Evolutionary conservation across 306 rosid species (phyloP), one percentile per base, ranked within the genome.

Genomic region (Canavalia gladiata): DNA sequence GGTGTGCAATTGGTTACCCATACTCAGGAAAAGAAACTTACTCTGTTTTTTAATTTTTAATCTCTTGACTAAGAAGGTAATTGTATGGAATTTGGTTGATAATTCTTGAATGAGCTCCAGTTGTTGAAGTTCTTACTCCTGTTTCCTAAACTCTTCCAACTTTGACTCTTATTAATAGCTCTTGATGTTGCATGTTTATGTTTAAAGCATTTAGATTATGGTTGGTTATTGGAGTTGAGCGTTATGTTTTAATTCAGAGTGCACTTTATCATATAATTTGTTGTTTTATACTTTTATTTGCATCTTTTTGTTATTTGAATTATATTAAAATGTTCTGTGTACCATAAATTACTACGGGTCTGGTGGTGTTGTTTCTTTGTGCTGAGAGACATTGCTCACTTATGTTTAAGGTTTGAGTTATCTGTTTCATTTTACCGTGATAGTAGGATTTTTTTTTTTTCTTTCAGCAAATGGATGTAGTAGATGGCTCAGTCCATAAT

Each of bases 351-450:
- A 7, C 64, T 28, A 6, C 1, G 43, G 81, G n/a, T 42, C 37
- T 25, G 75, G 2, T 63, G 35, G 69, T 6, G 58, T 51, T 45
- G 37, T 4, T 31, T 64, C 62, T 56, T 81, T 62, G 33, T 54
- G 11, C 60, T 59, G 4, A 30, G 54, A 8, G 47, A 9, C 35
- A 2, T 66, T 51, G 49, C 56, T 51, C 59, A 39, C 8, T 35
- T 29, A 33, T 7, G 9, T 12, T 13, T 13, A 45, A 69, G 77
- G 73, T 60, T 71, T 62, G 66, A 73, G 73, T 80, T 80, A 35
- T 59, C 29, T 35, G 51, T 52, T 18, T 18, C 25, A 18, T 18
- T 18, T 18, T 18, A 51, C 4, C 51, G 43, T 11, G 49, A 69
- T 55, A 18, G 49, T 7, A 39, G 8, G 12, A 54, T 30, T 30